These are phyloP conservation scores for Collybiopsis luxurians DNA, from an alignment of 768 basidiomycete species.

Conservation along the genomic window DNA sequence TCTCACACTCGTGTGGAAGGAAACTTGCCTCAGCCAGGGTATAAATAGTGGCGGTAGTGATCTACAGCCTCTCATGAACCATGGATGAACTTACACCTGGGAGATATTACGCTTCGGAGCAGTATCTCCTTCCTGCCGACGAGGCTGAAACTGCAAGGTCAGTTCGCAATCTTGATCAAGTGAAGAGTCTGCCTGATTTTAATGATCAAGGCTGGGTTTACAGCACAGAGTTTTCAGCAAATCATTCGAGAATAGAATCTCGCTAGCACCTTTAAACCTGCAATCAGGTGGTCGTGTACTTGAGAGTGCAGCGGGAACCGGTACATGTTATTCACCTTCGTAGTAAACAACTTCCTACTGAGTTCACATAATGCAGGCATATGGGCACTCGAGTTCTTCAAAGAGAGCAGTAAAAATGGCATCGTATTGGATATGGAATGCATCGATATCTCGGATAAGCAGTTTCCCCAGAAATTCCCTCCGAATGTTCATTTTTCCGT, in stretches of 20 bases:
- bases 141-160: no score
- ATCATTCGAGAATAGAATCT: background rate
- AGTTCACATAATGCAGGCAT: background rate
- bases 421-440: background rate
- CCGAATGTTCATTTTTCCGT: background rate
- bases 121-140: no score
- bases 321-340: background rate
- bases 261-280: background rate
- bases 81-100: no score
- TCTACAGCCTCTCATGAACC: no score
- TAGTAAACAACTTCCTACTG: background rate
- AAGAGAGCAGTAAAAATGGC: background rate
- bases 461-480: background rate
- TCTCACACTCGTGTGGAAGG: no score
- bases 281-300: background rate
- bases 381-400: background rate
- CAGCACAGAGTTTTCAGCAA: background rate
- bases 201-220: background rate
- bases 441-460: background rate
- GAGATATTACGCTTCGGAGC: no score
- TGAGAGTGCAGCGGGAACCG: background rate
- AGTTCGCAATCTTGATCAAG: no score
- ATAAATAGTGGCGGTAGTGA: no score
- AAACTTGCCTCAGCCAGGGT: no score
- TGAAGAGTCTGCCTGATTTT: no score